Conservation (phyloP, 2,329 filamentous ascomycete genomes). For the Iodosphaeria phyllophila region DNA sequence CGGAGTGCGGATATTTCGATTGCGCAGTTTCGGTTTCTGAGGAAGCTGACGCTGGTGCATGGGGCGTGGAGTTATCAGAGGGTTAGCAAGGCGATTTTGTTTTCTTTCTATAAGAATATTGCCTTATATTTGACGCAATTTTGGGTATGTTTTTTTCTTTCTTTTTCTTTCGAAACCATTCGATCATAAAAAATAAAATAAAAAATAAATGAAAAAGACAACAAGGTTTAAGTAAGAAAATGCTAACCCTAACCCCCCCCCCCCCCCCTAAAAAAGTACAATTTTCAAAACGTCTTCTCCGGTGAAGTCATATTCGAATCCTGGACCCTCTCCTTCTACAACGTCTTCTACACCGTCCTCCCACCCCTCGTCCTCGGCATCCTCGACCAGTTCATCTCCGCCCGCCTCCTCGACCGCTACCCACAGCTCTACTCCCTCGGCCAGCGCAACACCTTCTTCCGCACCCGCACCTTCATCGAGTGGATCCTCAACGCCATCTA, state of each 20-base stretch:
- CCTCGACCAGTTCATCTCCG: constrained; percentile 93
- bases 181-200: too few relatives aligned
- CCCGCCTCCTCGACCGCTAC: constrained; percentile 81
- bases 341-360: constrained; percentile 91
- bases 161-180: too few relatives aligned
- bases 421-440: constrained; percentile 89
- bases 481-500: constrained; percentile 95
- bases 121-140: constrained; percentile 98
- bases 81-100: constrained; percentile 90
- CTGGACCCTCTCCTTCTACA: constrained; percentile 98
- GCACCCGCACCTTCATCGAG: constrained; percentile 73
- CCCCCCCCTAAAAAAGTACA: too few relatives aligned
- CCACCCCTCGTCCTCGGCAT: constrained; percentile 91
- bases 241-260: constrained; percentile 3
- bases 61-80: constrained; percentile 96
- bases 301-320: constrained; percentile 97
- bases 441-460: constrained; percentile 88
- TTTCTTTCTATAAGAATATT: constrained; percentile 99
- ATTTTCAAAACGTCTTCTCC: constrained; percentile 96
- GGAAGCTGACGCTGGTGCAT: constrained; percentile 86
- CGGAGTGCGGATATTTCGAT: constrained; percentile 92
- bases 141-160: constrained; percentile 45
- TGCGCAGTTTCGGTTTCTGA: constrained; percentile 84
- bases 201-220: too few relatives aligned
- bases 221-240: too few relatives aligned